Evolutionary conservation across 345 rosid species (phyloP), one percentile per base, ranked within the genome.

Genomic region (Citrus mangshanensis): DNA sequence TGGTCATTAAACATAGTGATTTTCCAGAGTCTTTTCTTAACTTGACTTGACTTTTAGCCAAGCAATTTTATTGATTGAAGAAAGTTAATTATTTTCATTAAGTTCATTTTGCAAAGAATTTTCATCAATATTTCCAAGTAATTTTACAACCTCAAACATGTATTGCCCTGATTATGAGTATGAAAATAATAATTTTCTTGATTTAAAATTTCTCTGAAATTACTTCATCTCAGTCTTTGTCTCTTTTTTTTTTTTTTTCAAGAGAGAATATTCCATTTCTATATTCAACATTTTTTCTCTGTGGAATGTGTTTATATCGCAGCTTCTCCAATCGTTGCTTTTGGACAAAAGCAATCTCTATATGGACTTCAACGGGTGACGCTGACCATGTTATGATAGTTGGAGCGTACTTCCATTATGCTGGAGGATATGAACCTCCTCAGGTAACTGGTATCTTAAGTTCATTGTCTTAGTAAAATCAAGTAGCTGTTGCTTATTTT

Each of bases 291-390:
- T 54, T 73, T 19, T 68, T 54, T 49, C 70, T 25, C 46, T 32
- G 37, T 51, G 38, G 32, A 72, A 75, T 68, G 18, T 70, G n/a
- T 69, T 72, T 85, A 34, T 64, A 1, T 28, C 70, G 16, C 87
- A 93, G 99, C 88, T 95, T 92, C 79, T 93, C 98, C 2, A 92
- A 93, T 74, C 96, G 94, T 70, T 92, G 96, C 86, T 92, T 92
- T 83, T 92, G 89, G 84, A 91, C 98, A 9, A 93, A 95, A 88
- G 99, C 98, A 74, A 91, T 95, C 82, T 92, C 97, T 3, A 86
- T 92, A 87, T 90, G 98, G 97, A 93, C 98, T 68, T 93, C 99
- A n/a, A 93, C 91, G 0, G 90, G 98, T 2, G 99, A 93, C 28
- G 84, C 95, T 35, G 96, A 95, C 76, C 99, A 93, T 73, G 91